These are phyloP conservation scores for Themeda triandra DNA, from an alignment of 176 grass and related monocot species.

Conservation along the genomic window DNA sequence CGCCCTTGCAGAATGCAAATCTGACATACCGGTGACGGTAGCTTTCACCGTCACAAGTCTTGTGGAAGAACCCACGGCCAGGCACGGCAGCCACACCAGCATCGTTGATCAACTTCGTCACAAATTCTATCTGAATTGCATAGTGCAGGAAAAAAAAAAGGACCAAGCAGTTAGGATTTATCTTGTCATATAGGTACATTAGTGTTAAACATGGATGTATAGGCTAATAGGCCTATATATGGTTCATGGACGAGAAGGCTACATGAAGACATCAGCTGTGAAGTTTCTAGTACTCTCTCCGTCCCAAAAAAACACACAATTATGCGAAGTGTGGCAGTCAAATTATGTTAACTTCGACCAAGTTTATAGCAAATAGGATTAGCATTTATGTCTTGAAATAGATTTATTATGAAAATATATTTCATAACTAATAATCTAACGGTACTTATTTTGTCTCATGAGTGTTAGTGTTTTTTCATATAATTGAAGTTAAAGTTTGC, in stretches of 20 bases:
- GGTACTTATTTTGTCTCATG: no score
- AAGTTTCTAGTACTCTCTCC: neutral
- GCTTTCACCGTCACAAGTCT: constrained; percentile 13
- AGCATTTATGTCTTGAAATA: no score
- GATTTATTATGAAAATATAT: no score
- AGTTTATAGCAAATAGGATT: no score
- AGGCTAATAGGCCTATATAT: neutral
- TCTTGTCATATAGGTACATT: neutral
- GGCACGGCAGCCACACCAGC: constrained; percentile 81
- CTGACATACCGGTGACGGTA: constrained; percentile 57
- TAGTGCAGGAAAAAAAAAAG: neutral
- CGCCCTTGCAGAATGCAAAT: constrained; percentile 89
- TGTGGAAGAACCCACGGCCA: constrained; percentile 88
- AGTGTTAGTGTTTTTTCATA: no score
- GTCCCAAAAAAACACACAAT: no score
- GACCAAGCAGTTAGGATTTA: neutral
- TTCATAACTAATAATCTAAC: no score
- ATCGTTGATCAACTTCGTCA: constrained; percentile 54
- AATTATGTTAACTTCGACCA: no score
- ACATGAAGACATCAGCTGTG: neutral
- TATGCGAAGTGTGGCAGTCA: no score
- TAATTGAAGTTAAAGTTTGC: no score
- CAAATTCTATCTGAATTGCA: constrained; percentile 76
- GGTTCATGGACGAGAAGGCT: neutral
- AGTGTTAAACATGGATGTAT: neutral